phyloP scores from a whole-genome alignment of 2,329 filamentous ascomycete species.

The Aspergillus clavatus region DNA sequence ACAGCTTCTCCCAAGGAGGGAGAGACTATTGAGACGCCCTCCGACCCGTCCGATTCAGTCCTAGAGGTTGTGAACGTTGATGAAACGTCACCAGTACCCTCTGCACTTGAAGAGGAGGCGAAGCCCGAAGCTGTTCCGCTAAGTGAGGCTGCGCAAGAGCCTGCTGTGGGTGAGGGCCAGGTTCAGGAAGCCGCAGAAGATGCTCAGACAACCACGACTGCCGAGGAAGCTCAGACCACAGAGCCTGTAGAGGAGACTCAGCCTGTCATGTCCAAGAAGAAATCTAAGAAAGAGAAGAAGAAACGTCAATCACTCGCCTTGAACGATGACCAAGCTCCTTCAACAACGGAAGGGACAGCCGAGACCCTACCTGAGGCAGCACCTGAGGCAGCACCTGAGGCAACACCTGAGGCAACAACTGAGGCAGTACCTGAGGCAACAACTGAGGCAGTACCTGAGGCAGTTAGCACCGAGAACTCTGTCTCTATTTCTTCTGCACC shows the following conservation, averaged over 20 bases:
- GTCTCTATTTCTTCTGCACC: not conserved
- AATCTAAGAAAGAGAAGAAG: conserved; percentile 40
- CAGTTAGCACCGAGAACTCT: not conserved
- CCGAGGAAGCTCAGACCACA: conserved; percentile 6
- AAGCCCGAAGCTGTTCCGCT: not conserved
- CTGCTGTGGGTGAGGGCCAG: not conserved
- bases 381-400: too few species aligned
- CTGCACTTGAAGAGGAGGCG: not conserved
- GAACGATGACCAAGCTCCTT: conserved; percentile 18
- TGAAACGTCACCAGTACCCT: not conserved
- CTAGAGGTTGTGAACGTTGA: not conserved
- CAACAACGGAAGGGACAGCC: not conserved
- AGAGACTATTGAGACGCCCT: not conserved
- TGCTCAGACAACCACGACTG: conserved; percentile 1
- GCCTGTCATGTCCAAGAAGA: conserved; percentile 27
- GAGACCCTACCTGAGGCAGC: too few species aligned
- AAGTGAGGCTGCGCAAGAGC: conserved; percentile 3
- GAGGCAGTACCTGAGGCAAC: not conserved
- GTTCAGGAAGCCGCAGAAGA: not conserved
- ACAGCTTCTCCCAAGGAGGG: conserved; percentile 1
- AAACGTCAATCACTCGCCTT: conserved; percentile 23
- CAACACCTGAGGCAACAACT: not conserved
- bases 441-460: not conserved
- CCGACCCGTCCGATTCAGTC: not conserved
- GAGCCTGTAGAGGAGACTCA: conserved; percentile 10